phyloP scores from a whole-genome alignment of 768 basidiomycete species.

The Termitomyces sp. region DNA sequence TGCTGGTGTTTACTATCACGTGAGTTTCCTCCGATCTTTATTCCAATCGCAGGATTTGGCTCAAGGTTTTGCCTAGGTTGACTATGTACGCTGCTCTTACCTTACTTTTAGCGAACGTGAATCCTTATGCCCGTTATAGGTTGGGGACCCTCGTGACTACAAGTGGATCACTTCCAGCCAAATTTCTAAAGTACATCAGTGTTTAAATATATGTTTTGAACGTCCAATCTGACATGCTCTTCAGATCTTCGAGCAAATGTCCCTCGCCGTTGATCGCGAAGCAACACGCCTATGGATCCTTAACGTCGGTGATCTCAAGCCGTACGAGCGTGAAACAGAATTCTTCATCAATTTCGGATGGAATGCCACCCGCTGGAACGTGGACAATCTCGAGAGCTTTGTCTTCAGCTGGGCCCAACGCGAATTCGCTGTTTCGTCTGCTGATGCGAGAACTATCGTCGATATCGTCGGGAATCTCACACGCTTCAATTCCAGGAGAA shows the following conservation, averaged over 20 bases:
- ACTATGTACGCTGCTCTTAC: constrained; percentile 30
- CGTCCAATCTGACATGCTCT: not conserved
- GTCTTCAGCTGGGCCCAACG: constrained; percentile 56
- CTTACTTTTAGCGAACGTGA: not conserved
- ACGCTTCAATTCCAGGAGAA: constrained; percentile 51
- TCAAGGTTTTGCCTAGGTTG: constrained; percentile 26
- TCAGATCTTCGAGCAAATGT: constrained; percentile 64
- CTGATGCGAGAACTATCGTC: constrained; percentile 36
- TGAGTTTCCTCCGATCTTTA: constrained; percentile 17
- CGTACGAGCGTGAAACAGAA: constrained; percentile 65
- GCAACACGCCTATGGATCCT: constrained; percentile 62
- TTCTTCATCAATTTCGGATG: constrained; percentile 63
- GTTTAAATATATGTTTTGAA: not conserved
- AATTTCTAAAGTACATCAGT: constrained; percentile 36
- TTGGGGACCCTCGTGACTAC: constrained; percentile 61
- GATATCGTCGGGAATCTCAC: constrained; percentile 53
- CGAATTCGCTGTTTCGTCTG: constrained; percentile 47
- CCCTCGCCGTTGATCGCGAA: constrained; percentile 52
- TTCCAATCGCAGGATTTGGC: not conserved
- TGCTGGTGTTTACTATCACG: constrained; percentile 68
- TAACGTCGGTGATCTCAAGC: constrained; percentile 74
- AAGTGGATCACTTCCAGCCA: constrained; percentile 64
- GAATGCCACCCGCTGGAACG: constrained; percentile 51
- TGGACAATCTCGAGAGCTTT: constrained; percentile 46
- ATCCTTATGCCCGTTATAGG: constrained; percentile 26